These are phyloP conservation scores for Canariomyces notabilis DNA, from an alignment of 2,329 filamentous ascomycete genomes.

Conservation along the genomic window DNA sequence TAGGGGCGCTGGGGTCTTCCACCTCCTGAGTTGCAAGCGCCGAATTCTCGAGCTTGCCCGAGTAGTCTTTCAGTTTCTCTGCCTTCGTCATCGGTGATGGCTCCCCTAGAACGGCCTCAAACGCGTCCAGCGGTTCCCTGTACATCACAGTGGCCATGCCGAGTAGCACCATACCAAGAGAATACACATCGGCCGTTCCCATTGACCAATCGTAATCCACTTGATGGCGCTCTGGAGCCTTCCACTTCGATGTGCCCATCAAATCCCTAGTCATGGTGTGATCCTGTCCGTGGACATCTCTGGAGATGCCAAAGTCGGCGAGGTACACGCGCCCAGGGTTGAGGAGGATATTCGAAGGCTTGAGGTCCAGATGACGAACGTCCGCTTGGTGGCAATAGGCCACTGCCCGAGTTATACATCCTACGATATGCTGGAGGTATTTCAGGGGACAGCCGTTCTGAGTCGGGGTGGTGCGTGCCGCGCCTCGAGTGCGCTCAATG, in stretches of 20 bases:
- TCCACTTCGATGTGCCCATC: slow-evolving; percentile 41
- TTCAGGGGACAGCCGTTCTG: slow-evolving; percentile 33
- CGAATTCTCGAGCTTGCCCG: slow-evolving; percentile 31
- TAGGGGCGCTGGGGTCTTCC: slow-evolving; percentile 34
- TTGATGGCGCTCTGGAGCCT: slow-evolving; percentile 40
- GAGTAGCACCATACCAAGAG: slow-evolving; percentile 42
- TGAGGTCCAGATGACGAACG: slow-evolving; percentile 44
- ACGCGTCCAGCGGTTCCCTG: slow-evolving; percentile 34
- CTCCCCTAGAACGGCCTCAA: slow-evolving; percentile 35
- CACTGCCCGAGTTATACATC: slow-evolving; percentile 41
- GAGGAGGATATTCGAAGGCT: slow-evolving; percentile 44
- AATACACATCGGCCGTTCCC: slow-evolving; percentile 45
- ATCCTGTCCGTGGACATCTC: slow-evolving; percentile 41
- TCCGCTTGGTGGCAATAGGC: slow-evolving; percentile 38
- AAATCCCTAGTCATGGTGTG: slow-evolving; percentile 40
- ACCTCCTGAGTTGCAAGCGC: slow-evolving; percentile 36
- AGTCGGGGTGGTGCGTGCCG: slow-evolving; percentile 16
- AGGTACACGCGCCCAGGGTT: slow-evolving; percentile 42
- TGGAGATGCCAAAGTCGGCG: slow-evolving; percentile 46
- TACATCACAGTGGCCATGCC: slow-evolving; percentile 42
- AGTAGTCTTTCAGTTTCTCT: slow-evolving; percentile 33
- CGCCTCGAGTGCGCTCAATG: slow-evolving; percentile 25
- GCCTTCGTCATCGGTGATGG: slow-evolving; percentile 26
- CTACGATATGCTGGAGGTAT: slow-evolving; percentile 39
- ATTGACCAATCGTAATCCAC: slow-evolving; percentile 38